Percentiles rank a stretch among this genome's conserved stretches.
These are phyloP conservation scores for Stereocaulon alpinum DNA, from an alignment of 495 filamentous ascomycete species.

Conservation along the genomic window DNA sequence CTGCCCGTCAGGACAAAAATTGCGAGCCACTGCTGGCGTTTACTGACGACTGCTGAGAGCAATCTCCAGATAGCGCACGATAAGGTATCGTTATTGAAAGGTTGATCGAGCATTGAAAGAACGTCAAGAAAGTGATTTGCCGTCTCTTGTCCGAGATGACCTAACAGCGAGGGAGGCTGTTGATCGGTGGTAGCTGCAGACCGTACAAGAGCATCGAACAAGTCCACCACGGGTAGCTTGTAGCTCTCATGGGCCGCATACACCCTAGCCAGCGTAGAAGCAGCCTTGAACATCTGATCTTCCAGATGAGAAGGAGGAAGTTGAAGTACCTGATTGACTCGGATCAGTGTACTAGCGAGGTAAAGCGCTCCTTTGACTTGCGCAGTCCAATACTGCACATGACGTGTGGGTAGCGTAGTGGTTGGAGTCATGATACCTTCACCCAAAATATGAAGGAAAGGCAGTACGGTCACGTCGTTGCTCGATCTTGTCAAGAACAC, in stretches of 20 bases:
- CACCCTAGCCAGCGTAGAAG: slow-evolving; percentile 63
- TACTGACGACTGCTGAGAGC: slow-evolving; percentile 76
- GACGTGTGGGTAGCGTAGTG: slow-evolving; percentile 51
- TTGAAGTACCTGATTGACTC: slow-evolving; percentile 55
- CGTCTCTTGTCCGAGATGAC: slow-evolving; percentile 70
- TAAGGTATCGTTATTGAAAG: slow-evolving; percentile 50
- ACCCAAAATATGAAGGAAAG: slow-evolving; percentile 59
- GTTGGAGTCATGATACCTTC: slow-evolving; percentile 56
- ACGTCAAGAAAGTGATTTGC: slow-evolving; percentile 75
- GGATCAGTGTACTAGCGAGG: slow-evolving; percentile 58
- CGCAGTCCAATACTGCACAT: slow-evolving; percentile 43
- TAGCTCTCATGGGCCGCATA: slow-evolving; percentile 64
- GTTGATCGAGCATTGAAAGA: slow-evolving; percentile 66
- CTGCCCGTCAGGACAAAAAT: slow-evolving; percentile 84
- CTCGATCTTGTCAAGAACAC: slow-evolving; percentile 61
- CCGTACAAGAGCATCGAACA: slow-evolving; percentile 67
- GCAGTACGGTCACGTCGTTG: slow-evolving; percentile 63
- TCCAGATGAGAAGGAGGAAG: slow-evolving; percentile 55
- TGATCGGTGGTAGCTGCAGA: slow-evolving; percentile 47
- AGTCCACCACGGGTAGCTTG: slow-evolving; percentile 48
- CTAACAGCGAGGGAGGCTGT: slow-evolving; percentile 83
- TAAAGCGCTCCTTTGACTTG: slow-evolving; percentile 54
- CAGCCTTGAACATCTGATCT: slow-evolving; percentile 65
- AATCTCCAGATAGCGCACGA: slow-evolving; percentile 69
- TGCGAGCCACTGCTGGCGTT: slow-evolving; percentile 89